phyloP scores from a whole-genome alignment of 345 rosid genomes.

The Citrus maxima region DNA sequence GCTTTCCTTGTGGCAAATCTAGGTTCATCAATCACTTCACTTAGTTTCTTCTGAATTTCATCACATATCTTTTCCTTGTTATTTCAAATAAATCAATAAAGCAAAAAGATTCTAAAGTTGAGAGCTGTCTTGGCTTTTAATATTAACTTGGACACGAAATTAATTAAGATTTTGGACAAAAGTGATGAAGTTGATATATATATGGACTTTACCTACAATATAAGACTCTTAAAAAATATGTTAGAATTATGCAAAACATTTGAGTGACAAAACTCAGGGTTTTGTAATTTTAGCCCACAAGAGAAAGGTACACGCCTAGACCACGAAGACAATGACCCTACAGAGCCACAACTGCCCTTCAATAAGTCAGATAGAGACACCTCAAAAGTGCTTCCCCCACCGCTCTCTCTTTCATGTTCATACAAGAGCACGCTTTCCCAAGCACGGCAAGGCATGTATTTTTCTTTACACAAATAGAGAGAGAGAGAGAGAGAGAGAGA shows the following conservation, averaged over 20 bases:
- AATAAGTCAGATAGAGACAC: conserved; percentile 39
- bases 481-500: neutral
- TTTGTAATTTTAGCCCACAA: neutral
- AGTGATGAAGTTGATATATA: conserved; percentile 17
- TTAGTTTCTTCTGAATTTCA: neutral
- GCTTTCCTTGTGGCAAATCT: conserved; percentile 6
- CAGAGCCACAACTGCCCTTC: conserved; percentile 27
- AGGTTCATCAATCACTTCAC: conserved; percentile 4
- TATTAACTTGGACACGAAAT: conserved; percentile 4
- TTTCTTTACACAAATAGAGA: conserved; percentile 18
- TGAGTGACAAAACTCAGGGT: conserved; percentile 20
- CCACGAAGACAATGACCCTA: conserved; percentile 38
- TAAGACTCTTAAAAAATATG: neutral
- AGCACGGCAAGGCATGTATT: conserved; percentile 32
- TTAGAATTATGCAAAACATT: neutral
- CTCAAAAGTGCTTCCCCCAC: conserved; percentile 33
- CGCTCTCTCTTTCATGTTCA: conserved; percentile 13
- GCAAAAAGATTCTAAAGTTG: conserved; percentile 1
- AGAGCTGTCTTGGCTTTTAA: conserved; percentile 6
- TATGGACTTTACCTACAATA: conserved; percentile 16
- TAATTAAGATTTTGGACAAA: conserved; percentile 23
- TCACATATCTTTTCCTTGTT: neutral
- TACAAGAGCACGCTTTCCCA: conserved; percentile 52
- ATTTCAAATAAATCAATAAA: neutral
- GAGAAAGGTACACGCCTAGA: neutral